Conservation (phyloP, 768 basidiomycete species). For the Auriscalpium microsporum region DNA sequence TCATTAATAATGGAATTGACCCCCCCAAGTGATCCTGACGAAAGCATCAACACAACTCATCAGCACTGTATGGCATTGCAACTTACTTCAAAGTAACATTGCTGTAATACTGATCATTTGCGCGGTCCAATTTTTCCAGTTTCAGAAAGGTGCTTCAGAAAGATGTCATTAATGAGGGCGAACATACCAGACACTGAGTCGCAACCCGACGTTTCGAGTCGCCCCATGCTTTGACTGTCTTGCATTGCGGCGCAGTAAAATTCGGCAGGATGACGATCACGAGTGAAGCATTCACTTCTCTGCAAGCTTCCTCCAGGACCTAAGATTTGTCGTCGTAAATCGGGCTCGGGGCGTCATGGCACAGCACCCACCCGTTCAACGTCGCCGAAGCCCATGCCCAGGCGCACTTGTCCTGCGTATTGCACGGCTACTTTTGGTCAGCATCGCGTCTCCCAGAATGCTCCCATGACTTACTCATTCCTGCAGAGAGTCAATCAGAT, state of each 20-base stretch:
- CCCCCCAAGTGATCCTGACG: slow-evolving; percentile 31
- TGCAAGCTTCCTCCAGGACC: no score
- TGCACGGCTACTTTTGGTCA: neutral
- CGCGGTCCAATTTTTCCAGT: slow-evolving; percentile 3
- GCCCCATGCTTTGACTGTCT: slow-evolving; percentile 47
- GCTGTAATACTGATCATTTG: slow-evolving; percentile 44
- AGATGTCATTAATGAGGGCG: neutral
- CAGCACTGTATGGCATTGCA: slow-evolving; percentile 11
- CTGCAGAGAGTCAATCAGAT: neutral
- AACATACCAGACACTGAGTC: slow-evolving; percentile 37
- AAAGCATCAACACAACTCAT: neutral
- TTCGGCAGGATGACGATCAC: slow-evolving; percentile 46
- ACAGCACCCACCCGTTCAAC: slow-evolving; percentile 8
- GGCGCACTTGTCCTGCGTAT: neutral
- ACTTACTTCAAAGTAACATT: slow-evolving; percentile 48
- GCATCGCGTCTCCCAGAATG: neutral
- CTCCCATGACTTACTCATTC: neutral
- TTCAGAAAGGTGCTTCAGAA: neutral
- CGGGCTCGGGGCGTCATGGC: neutral
- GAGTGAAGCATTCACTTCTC: slow-evolving; percentile 15
- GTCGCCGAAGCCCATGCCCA: slow-evolving; percentile 5
- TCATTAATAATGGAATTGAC: slow-evolving; percentile 22
- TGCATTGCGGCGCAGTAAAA: slow-evolving; percentile 37
- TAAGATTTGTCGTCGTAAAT: no score
- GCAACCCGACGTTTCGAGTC: slow-evolving; percentile 36